Evolutionary conservation across 176 grass and related monocot species (phyloP).

Genomic region (Pontederia paniculata): DNA sequence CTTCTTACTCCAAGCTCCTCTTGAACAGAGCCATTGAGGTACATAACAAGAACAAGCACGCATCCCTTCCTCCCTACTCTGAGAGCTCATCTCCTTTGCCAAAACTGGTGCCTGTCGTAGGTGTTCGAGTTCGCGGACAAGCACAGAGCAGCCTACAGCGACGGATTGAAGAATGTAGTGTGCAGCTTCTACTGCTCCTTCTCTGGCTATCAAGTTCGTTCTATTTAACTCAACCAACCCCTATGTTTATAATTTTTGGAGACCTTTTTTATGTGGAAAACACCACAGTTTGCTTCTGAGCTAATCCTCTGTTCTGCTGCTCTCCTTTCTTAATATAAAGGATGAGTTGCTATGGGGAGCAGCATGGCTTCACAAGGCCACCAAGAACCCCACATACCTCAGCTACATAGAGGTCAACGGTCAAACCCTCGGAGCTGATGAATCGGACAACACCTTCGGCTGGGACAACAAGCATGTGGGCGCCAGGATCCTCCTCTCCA

Average conservation of each 20-base stretch:
- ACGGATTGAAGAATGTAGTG: constrained; percentile 23
- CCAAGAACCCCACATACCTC: constrained; percentile 17
- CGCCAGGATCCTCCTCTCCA: constrained; percentile 17
- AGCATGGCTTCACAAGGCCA: constrained; percentile 30
- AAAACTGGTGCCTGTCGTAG: constrained; percentile 1
- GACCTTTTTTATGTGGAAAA: no score
- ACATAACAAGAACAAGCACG: no score
- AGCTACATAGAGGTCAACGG: neutral
- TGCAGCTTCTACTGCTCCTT: constrained; percentile 45
- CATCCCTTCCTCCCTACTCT: no score
- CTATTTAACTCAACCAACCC: no score
- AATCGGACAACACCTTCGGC: constrained; percentile 20
- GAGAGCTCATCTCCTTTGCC: no score
- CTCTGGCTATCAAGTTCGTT: constrained; percentile 28
- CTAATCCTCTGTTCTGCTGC: neutral
- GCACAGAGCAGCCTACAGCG: constrained; percentile 28
- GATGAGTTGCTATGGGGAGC: constrained; percentile 37
- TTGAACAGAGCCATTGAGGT: neutral
- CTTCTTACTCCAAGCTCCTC: constrained; percentile 24
- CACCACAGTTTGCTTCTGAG: neutral
- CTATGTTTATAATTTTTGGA: no score
- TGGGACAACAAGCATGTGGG: constrained; percentile 32
- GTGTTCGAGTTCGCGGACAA: constrained; percentile 28
- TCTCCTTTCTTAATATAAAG: constrained; percentile 6
- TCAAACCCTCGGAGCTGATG: constrained; percentile 12